A percentile compares a stretch with the other conserved stretches of the same genome.
Evolutionary conservation across 306 rosid genomes (phyloP).

Genomic region (Lotus japonicus): DNA sequence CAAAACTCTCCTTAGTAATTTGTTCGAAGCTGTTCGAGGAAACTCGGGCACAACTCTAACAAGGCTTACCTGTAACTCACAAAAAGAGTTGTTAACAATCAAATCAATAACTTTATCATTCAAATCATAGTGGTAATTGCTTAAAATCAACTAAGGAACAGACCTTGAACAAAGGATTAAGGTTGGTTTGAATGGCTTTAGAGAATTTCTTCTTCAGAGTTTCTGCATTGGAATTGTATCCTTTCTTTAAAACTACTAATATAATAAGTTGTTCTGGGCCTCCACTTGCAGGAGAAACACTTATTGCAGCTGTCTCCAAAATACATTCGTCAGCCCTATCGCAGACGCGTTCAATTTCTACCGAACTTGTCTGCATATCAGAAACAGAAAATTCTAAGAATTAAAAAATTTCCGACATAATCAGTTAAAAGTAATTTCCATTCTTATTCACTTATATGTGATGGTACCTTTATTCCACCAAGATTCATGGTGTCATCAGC

Average conservation of each 20-base stretch:
- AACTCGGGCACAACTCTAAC: constrained; percentile 56
- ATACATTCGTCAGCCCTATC: constrained; percentile 61
- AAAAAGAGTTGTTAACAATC: not conserved
- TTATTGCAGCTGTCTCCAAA: constrained; percentile 74
- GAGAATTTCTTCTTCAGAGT: constrained; percentile 48
- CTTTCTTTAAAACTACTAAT: constrained; percentile 55
- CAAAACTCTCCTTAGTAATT: constrained; percentile 75
- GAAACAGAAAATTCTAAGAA: constrained; percentile 1
- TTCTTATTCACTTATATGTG: not conserved
- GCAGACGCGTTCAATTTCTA: constrained; percentile 80
- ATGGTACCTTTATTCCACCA: constrained; percentile 84
- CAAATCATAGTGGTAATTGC: not conserved
- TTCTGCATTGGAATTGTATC: constrained; percentile 37
- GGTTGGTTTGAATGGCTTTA: constrained; percentile 71
- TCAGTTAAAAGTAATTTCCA: not conserved
- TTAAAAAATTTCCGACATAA: not conserved
- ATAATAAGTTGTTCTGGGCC: constrained; percentile 83
- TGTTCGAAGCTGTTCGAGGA: constrained; percentile 85
- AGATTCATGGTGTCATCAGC: constrained; percentile 95
- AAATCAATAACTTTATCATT: not conserved
- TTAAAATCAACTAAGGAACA: not conserved
- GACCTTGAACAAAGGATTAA: constrained; percentile 88
- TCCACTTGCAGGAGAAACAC: constrained; percentile 51
- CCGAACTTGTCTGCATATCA: constrained; percentile 55
- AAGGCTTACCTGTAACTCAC: constrained; percentile 41